Evolutionary conservation across 2,329 filamentous ascomycete species (phyloP).

Genomic region (Neonectria coccinea): DNA sequence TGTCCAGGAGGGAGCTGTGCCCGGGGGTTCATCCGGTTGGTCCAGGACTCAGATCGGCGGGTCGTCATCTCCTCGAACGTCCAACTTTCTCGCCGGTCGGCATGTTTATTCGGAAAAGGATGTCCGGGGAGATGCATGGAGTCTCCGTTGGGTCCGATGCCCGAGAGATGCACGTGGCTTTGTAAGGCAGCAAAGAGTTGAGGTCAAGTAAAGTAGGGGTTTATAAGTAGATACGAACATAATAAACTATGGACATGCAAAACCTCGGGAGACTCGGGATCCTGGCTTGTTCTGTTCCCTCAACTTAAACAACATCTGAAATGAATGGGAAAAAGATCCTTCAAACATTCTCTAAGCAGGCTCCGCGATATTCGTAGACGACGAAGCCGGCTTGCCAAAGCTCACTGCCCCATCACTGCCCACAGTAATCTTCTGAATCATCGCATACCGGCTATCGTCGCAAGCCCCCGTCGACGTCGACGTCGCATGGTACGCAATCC

Average conservation of each 20-base stretch:
- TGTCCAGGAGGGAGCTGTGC: not conserved
- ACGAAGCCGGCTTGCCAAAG: constrained; percentile 53
- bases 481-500: constrained; percentile 68
- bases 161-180: not conserved
- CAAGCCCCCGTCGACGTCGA: constrained; percentile 60
- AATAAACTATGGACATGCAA: too few species aligned
- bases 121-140: not conserved
- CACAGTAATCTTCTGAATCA: constrained; percentile 61
- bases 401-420: constrained; percentile 61
- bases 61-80: constrained; percentile 14
- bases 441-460: constrained; percentile 63
- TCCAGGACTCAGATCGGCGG: constrained; percentile 13
- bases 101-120: not conserved
- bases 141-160: not conserved
- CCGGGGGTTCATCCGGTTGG: constrained; percentile 9
- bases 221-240: too few species aligned
- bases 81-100: not conserved
- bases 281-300: too few species aligned
- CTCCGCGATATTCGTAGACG: constrained; percentile 13
- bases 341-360: constrained; percentile 2
- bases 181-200: too few species aligned
- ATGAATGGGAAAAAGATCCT: not conserved
- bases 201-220: too few species aligned
- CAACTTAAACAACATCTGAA: not conserved
- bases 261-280: not conserved